Percentiles rank a stretch among this genome's conserved stretches.
These are phyloP conservation scores for Gossypium lobatum DNA, from an alignment of 441 rosid genomes.

Conservation along the genomic window DNA sequence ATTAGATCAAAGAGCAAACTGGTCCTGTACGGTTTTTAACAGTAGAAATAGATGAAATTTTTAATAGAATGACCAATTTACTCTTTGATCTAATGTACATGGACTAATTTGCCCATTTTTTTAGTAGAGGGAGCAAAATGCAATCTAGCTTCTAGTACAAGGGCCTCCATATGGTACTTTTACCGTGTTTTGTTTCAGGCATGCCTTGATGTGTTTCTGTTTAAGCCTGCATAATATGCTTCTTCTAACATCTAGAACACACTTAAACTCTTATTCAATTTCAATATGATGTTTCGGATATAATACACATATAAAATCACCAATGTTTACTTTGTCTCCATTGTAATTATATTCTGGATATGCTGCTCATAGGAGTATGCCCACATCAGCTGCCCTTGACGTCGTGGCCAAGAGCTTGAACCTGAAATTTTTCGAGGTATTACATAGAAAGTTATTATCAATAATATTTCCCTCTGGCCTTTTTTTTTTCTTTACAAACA, in stretches of 20 bases:
- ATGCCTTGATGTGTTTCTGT: constrained; percentile 37
- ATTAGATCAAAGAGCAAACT: no score
- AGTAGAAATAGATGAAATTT: no score
- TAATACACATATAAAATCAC: background rate
- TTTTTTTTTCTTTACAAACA: background rate
- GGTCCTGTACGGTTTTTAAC: no score
- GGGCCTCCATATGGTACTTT: no score
- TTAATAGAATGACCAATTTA: no score
- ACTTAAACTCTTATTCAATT: background rate
- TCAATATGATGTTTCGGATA: background rate
- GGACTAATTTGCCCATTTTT: no score
- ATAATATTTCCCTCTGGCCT: constrained; percentile 5
- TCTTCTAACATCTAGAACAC: background rate
- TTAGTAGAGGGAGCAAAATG: no score
- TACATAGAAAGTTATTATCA: background rate
- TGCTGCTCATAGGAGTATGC: constrained; percentile 79
- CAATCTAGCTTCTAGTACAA: no score
- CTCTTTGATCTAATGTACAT: no score
- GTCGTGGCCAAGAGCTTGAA: constrained; percentile 80
- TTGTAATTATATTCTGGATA: background rate
- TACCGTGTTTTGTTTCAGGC: constrained; percentile 11
- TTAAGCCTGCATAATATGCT: background rate
- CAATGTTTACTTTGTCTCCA: background rate
- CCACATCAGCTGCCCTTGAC: constrained; percentile 96
- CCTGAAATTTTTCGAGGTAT: constrained; percentile 94